These are phyloP conservation scores for Paecilomyces dactylethromorphus DNA, from an alignment of 2,329 filamentous ascomycete species.

Conservation along the genomic window DNA sequence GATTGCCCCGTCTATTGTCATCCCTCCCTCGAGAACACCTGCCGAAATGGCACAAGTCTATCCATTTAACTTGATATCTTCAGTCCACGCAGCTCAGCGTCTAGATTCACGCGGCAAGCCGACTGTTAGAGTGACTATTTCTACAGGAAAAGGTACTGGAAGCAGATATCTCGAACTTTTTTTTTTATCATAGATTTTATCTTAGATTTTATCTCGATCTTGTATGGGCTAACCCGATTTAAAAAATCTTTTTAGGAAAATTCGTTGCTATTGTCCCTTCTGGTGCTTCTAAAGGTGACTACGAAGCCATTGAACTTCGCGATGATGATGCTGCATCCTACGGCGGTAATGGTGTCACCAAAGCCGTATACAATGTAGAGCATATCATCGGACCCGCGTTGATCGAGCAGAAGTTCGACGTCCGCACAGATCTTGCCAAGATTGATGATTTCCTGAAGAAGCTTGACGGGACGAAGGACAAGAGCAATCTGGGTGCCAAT, in stretches of 20 bases:
- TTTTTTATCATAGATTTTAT: not conserved
- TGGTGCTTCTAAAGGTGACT: conserved; percentile 26
- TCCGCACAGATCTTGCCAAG: conserved; percentile 46
- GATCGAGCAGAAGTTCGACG: conserved; percentile 48
- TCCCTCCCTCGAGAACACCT: not conserved
- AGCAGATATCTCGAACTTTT: not conserved
- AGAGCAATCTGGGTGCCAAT: conserved; percentile 54
- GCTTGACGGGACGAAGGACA: conserved; percentile 54
- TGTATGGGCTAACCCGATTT: not conserved
- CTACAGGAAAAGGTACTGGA: conserved; percentile 16
- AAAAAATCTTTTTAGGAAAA: conserved; percentile 17
- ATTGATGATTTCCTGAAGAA: conserved; percentile 49
- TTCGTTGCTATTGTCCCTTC: conserved; percentile 28
- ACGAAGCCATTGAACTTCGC: conserved; percentile 30
- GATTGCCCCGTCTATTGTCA: not conserved
- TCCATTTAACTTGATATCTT: not conserved
- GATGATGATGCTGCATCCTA: conserved; percentile 49
- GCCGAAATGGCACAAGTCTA: not conserved
- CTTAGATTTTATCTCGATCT: not conserved
- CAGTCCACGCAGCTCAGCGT: conserved; percentile 17
- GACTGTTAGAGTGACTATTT: conserved; percentile 26
- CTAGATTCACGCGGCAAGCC: conserved; percentile 31
- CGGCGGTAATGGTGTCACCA: conserved; percentile 50
- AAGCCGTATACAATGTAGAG: conserved; percentile 52
- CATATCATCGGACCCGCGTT: conserved; percentile 49